Evolutionary conservation across 371 early-diverging fungal species (phyloP), one percentile per base, ranked within the genome.

Genomic region (Blastocladiella emersonii): DNA sequence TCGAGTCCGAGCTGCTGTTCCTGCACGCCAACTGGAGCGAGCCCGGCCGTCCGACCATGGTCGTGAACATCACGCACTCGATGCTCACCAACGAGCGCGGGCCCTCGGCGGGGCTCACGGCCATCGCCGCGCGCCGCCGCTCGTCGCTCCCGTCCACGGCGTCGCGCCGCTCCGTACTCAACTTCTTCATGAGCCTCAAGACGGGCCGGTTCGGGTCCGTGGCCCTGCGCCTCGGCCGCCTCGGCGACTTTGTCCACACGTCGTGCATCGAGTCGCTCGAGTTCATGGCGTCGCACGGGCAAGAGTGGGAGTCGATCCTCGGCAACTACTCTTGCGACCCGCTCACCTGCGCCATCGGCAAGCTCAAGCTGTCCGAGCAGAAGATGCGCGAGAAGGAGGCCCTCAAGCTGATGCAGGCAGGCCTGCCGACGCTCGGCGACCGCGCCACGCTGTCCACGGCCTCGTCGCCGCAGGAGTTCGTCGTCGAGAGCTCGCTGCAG

Each of bases 221-320:
- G 0, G 81, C 88, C 35, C 76, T 84, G 8, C 85, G 90, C 8
- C 70, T 88, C 2, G 90, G 89, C 19, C 73, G 87, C 32, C 68
- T 93, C 27, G 66, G 75, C 17, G 91, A 93, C 69, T 79, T 89
- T 70, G 76, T 89, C 57, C 83, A 79, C 68, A 90, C 89, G 0
- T 80, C 86, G 34, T 85, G 85, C 66, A 84, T 93, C 63, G 88
- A 87, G 63, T 84, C 84, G 2, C 76, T 93, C n/a, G 93, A 91
- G 68, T 92, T 92, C 71, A 70, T 92, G 69, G 80, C 87, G 34
- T 75, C 80, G 27, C 83, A 84, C 39, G 75, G 79, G n/a, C 82
- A 71, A 43, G 73, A 88, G 43, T 89, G 89, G 90, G 72, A 82
- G 51, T 72, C 71, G 8, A 79, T 88, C n/a, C 71, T 91, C 43